These are phyloP conservation scores for Withania somnifera DNA, from an alignment of 305 asterid species.

Conservation along the genomic window DNA sequence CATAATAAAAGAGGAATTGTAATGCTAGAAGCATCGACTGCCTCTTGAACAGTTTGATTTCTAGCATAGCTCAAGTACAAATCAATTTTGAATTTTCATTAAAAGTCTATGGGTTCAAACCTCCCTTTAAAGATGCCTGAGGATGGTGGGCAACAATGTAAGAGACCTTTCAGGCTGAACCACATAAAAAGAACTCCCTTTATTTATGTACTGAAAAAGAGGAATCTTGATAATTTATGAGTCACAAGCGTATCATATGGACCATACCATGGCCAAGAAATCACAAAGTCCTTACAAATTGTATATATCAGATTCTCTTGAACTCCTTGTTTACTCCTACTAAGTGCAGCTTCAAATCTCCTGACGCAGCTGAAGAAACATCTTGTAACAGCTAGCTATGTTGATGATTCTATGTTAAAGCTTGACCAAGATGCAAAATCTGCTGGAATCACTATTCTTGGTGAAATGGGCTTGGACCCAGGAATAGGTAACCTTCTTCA, in stretches of 20 bases:
- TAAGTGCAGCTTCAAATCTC: neutral
- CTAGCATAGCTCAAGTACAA: neutral
- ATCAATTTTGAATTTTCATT: neutral
- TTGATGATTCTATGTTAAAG: constrained; percentile 76
- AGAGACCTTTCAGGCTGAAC: neutral
- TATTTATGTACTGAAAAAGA: neutral
- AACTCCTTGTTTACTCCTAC: neutral
- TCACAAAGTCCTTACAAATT: neutral
- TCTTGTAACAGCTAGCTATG: constrained; percentile 93
- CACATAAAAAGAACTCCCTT: neutral
- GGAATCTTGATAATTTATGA: neutral
- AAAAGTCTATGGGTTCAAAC: neutral
- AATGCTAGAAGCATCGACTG: neutral
- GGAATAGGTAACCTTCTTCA: constrained; percentile 59
- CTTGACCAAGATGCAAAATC: constrained; percentile 66
- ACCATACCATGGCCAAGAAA: neutral
- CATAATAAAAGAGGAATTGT: neutral
- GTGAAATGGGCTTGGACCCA: constrained; percentile 99
- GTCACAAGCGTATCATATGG: neutral
- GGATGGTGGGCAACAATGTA: neutral
- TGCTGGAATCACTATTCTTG: constrained; percentile 65
- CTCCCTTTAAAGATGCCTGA: neutral
- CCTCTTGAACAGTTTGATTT: neutral
- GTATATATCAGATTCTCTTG: neutral
- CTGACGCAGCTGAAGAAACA: constrained; percentile 61